Evolutionary conservation across 768 basidiomycete genomes (phyloP), one percentile per base, ranked within the genome.

Genomic region (Auricularia sp.): DNA sequence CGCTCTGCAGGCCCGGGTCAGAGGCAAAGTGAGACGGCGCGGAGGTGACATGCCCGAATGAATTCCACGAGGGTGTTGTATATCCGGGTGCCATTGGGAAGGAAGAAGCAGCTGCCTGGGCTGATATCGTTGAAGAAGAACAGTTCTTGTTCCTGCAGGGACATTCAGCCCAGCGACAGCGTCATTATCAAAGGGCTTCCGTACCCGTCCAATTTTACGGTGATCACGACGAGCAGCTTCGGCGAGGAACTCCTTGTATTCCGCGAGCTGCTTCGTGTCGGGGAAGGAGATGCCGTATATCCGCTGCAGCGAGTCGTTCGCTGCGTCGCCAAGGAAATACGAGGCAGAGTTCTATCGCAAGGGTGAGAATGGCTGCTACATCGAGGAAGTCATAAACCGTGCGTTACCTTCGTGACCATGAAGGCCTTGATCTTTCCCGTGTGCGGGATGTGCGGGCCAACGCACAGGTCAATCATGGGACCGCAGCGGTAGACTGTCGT

Each of bases 211-310:
- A 65, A 99, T 98, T 79, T 92, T 93, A 56, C 97, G 80, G 73
- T 98, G 97, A 75, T 99, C 96, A 3, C 96, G 89, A 75, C 91
- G 97, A n/a, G 96, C 95, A 62, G 97, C 97, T 75, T 99, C 96
- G 36, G 85, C 95, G 65, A 98, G 83, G 82, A 97, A 97, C 58
- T 82, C 84, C 79, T 98, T 98, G 83, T 98, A 94, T 66, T 98
- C 97, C 14, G 86, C 79, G 69, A 98, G 77, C 74, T 96, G 92
- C 75, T 97, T 96, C 77, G 90, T 90, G 78, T 98, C 97, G 0
- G 97, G 97, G 85, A 98, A 99, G 0, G 95, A 97, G 74, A 99
- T 93, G 66, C 97, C 97, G 74, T 98, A 99, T 68, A 99, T 85
- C 42, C 97, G 89, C 73, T 98, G 97, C 36, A 99, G 81, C 1